phyloP scores from a whole-genome alignment of 306 rosid genomes.

The Dryas alaskensis region DNA sequence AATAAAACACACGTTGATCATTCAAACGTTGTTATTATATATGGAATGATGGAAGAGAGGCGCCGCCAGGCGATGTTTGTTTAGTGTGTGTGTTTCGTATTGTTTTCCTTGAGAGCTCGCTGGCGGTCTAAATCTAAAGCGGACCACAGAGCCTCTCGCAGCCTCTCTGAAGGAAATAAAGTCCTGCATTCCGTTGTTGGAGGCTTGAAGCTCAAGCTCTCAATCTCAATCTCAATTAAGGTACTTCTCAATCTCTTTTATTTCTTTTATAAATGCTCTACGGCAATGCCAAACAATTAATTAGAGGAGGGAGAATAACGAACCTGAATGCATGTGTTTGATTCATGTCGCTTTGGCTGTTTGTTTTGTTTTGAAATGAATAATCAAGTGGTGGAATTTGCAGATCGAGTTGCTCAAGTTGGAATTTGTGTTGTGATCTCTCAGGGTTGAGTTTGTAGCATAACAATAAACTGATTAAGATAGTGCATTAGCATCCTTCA shows the following conservation, averaged over 20 bases:
- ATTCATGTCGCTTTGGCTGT: background rate
- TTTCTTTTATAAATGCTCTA: background rate
- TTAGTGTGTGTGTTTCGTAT: background rate
- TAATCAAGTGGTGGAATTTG: constrained; percentile 10
- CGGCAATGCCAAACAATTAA: background rate
- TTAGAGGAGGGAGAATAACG: no score
- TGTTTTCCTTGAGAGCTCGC: background rate
- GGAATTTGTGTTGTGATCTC: background rate
- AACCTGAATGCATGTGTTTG: background rate
- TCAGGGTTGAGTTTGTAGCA: background rate
- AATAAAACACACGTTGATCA: constrained; percentile 8
- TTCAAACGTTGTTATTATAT: background rate
- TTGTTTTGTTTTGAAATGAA: background rate
- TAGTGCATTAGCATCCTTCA: constrained; percentile 16
- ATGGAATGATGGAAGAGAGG: background rate
- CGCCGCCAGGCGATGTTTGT: constrained; percentile 34
- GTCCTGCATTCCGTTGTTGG: background rate
- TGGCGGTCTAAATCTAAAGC: background rate
- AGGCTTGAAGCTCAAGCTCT: background rate
- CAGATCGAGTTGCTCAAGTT: constrained; percentile 15
- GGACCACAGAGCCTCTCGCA: background rate
- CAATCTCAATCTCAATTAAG: constrained; percentile 11
- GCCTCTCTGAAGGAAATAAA: background rate
- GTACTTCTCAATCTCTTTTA: constrained; percentile 20
- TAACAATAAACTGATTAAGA: background rate